These are phyloP conservation scores for Yamadazyma sp. DNA, from an alignment of 1,139 yeast species.

Conservation along the genomic window DNA sequence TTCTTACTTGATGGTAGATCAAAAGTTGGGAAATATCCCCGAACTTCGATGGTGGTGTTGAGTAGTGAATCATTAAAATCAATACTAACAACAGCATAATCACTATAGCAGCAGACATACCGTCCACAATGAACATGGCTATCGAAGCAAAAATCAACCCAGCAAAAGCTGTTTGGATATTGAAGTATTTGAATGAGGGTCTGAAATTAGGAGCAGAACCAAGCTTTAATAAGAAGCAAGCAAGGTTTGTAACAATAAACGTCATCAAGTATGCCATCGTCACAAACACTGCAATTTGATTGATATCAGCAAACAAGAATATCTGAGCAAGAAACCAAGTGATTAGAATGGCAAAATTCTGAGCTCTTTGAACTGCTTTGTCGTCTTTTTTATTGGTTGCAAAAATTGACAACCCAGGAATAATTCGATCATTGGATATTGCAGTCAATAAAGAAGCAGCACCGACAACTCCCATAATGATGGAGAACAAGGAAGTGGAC, in stretches of 20 bases:
- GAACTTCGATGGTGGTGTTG: constrained; percentile 93
- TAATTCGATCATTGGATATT: constrained; percentile 78
- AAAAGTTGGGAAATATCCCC: constrained; percentile 95
- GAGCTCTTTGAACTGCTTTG: constrained; percentile 55
- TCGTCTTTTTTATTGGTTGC: constrained; percentile 37
- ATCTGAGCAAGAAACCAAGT: constrained; percentile 84
- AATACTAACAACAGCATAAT: constrained; percentile 63
- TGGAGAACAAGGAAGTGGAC: constrained; percentile 86
- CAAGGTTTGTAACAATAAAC: constrained; percentile 86
- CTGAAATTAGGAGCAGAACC: constrained; percentile 96
- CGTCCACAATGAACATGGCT: constrained; percentile 95
- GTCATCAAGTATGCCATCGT: constrained; percentile 98
- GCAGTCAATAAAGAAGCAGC: constrained; percentile 91
- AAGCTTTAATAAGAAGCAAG: constrained; percentile 81
- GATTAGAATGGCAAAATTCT: constrained; percentile 50
- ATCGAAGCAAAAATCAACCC: constrained; percentile 70
- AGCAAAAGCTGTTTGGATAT: constrained; percentile 72
- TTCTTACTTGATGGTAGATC: constrained; percentile 93
- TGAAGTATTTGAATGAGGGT: constrained; percentile 89
- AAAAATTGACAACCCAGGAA: constrained; percentile 72
- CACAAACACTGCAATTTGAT: constrained; percentile 90
- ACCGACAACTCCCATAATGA: constrained; percentile 92
- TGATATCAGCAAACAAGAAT: constrained; percentile 84
- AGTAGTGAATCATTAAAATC: constrained; percentile 78
- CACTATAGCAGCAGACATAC: constrained; percentile 77